These are phyloP conservation scores for Populus davidiana DNA, from an alignment of 345 rosid species.

Conservation along the genomic window DNA sequence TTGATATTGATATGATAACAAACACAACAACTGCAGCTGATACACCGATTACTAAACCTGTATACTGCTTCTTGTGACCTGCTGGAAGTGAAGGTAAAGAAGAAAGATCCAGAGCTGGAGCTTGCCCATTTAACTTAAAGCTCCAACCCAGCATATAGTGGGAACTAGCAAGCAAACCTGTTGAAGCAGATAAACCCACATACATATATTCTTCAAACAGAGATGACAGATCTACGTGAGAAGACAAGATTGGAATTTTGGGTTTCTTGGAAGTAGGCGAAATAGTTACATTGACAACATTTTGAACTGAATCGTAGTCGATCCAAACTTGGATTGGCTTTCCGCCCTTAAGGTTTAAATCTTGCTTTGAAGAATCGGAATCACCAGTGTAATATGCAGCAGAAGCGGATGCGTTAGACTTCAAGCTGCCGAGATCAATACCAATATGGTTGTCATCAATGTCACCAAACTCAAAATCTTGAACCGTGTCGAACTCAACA, in stretches of 20 bases:
- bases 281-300: constrained; percentile 17
- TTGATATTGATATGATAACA: not conserved
- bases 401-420: constrained; percentile 18
- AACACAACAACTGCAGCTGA: constrained; percentile 2
- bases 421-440: constrained; percentile 19
- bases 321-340: constrained; percentile 21
- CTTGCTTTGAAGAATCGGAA: not conserved
- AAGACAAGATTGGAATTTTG: constrained; percentile 18
- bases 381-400: constrained; percentile 10
- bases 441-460: constrained; percentile 30
- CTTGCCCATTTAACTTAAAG: constrained; percentile 21
- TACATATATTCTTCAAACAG: constrained; percentile 23
- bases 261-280: constrained; percentile 23
- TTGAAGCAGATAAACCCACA: constrained; percentile 30
- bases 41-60: constrained; percentile 7
- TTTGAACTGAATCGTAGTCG: constrained; percentile 25
- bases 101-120: constrained; percentile 27
- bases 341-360: constrained; percentile 19
- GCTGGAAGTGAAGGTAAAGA: constrained; percentile 23
- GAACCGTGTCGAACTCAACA: constrained; percentile 25
- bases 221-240: constrained; percentile 19
- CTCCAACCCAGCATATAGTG: constrained; percentile 29
- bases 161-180: constrained; percentile 28
- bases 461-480: constrained; percentile 28
- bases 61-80: not conserved